Base-by-base conservation (phyloP, 169 alveolate species). In the Cryptosporidium ryanae region DNA sequence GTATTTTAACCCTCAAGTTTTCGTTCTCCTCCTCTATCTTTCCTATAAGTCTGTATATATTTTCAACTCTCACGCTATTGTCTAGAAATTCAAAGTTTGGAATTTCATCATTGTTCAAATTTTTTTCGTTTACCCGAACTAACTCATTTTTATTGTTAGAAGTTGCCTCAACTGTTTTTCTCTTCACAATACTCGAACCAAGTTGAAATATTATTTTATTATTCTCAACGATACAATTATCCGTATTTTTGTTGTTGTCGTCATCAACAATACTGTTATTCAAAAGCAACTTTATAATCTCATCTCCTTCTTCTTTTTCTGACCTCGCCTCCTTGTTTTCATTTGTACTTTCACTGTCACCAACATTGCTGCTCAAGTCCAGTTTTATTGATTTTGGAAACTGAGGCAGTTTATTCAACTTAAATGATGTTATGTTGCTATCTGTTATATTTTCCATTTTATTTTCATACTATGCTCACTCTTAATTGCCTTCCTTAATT, bases 141-240 rank as follows among this genome's bases (percentile, higher is more conserved):
- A 43, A 15, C 13, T 7, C 64, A 54, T 54, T 2, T 54, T 52
- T 66, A 7, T 50, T 55, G 38, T 52, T 70, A n/a, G 29, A 29
- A 1, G 31, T 12, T 21, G 64, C 87, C 17, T 57, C 68, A 18
- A 76, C 64, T 57, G 43, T 23, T 38, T 61, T 59, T 46, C 59
- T 76, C 21, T 76, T 76, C 10, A 38, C 31, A 61, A 76, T 76
- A n/a, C 76, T 61, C 31, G 87, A 38, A 23, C 87, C 87, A 7
- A 76, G 64, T 27, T 76, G 87, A 32, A 61, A 76, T 32, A 76
- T 43, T 6, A 61, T 43, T 1, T 38, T 38, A 38, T 18, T 38
- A 38, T 10, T 38, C 0, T 10, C 46, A 38, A 0, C 46, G 8
- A 10, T 38, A 10, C n/a, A n/a, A n/a, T 38, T 10, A 10, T 0